Percentiles rank a stretch among this genome's conserved stretches.
Conservation (phyloP, 768 basidiomycete genomes). For the Asterophora parasitica region DNA sequence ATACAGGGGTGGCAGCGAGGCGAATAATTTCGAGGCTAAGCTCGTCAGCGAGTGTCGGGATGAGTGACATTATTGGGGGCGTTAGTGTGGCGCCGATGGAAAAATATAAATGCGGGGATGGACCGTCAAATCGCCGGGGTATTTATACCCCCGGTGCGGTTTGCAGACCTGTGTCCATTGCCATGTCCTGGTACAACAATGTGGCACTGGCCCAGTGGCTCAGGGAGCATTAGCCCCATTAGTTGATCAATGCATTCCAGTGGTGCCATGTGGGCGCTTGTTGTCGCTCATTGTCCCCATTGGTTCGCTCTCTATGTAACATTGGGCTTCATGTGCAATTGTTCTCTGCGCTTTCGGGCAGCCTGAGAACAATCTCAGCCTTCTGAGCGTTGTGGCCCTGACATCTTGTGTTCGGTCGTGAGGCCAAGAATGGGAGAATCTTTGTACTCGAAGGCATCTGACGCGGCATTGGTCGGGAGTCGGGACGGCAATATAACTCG, state of each 20-base stretch:
- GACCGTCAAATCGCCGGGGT: not conserved
- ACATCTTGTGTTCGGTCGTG: not conserved
- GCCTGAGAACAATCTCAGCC: not conserved
- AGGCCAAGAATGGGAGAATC: not conserved
- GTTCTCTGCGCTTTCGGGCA: not conserved
- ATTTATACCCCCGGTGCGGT: not conserved
- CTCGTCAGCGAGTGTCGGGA: conserved; percentile 29
- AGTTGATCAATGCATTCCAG: not conserved
- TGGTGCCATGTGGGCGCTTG: not conserved
- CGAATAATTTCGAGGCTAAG: conserved; percentile 30
- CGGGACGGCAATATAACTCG: too few species aligned
- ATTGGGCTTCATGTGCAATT: not conserved
- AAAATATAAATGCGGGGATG: not conserved
- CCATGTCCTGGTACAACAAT: not conserved
- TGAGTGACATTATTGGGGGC: conserved; percentile 10
- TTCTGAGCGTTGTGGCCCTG: not conserved
- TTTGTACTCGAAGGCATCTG: not conserved
- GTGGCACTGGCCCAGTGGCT: not conserved
- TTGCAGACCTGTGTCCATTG: too few species aligned
- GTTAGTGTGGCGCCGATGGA: not conserved
- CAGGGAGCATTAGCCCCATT: not conserved
- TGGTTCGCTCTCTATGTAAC: not conserved
- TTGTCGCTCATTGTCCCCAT: not conserved
- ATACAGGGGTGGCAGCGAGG: conserved; percentile 25
- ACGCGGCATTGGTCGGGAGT: not conserved